Percentiles rank a stretch among this genome's conserved stretches.
Conservation (phyloP, 495 filamentous ascomycete genomes). For the Friedmanniomyces simplex region DNA sequence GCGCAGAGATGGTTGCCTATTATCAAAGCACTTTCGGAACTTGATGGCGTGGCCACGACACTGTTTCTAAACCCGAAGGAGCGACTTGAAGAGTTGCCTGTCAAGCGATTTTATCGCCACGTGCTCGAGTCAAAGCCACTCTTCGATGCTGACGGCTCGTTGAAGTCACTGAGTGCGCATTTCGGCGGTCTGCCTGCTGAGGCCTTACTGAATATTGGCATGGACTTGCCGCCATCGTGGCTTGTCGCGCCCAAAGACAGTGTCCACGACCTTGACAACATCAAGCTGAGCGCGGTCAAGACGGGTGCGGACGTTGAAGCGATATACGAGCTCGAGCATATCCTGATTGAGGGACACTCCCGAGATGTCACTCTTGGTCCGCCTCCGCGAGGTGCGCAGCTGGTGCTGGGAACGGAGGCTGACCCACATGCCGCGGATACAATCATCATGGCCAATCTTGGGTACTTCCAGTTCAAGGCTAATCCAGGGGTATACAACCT, state of each 20-base stretch:
- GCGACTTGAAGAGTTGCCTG: constrained; percentile 66
- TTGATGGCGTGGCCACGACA: constrained; percentile 71
- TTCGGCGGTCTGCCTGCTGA: constrained; percentile 79
- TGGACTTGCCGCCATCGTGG: constrained; percentile 96
- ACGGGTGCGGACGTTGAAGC: constrained; percentile 62
- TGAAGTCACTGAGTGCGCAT: constrained; percentile 53
- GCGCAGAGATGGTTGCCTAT: constrained; percentile 90
- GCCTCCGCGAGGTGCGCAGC: constrained; percentile 79
- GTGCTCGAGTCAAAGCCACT: constrained; percentile 71
- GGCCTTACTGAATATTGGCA: constrained; percentile 75
- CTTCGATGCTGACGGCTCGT: constrained; percentile 59
- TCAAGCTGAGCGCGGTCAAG: constrained; percentile 77
- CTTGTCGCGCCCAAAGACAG: constrained; percentile 85
- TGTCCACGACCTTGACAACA: constrained; percentile 88
- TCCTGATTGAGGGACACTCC: constrained; percentile 95
- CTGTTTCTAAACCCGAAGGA: constrained; percentile 79
- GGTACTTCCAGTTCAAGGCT: constrained; percentile 98
- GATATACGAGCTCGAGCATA: constrained; percentile 81
- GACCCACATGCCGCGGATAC: constrained; percentile 78
- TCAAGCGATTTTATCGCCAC: constrained; percentile 94
- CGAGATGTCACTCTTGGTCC: constrained; percentile 61
- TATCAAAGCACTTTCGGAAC: constrained; percentile 73
- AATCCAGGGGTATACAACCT: constrained; percentile 92
- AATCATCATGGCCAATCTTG: constrained; percentile 98
- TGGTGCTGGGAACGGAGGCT: constrained; percentile 72